Base-by-base conservation (phyloP, 345 rosid genomes). In the Luvunga scandens region DNA sequence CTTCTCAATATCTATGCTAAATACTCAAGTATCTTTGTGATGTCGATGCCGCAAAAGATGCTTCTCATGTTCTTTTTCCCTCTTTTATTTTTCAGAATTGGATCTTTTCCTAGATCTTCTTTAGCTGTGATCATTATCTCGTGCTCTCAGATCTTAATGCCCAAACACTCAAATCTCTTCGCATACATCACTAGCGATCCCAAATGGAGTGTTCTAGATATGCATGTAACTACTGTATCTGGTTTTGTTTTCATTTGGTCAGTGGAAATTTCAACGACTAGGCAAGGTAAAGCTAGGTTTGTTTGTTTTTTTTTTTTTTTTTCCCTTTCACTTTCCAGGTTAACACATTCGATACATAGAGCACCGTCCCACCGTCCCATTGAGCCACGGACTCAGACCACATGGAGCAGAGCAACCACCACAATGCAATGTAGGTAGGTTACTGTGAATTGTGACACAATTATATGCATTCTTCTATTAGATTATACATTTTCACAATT, bases 331-430 rank as follows among this genome's bases (percentile, higher is more conserved):
- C 57, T 53, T 53, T 19, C 22, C 78, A 72, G 71, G 76, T 75
- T 65, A 84, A 81, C 84, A 77, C 74, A 60, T 76, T 80, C 69
- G 67, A 78, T 69, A 76, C 92, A 85, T 85, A 75, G 87, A 83
- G 88, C 90, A 82, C 86, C 86, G 86, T 33, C 87, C 88, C 83
- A 81, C 68, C 69, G 62, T 25, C 83, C 91, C 91, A 89, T 88
- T 90, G 97, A 90, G 97, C 94, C 90, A 81, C 92, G 91, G 88
- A 82, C 81, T 84, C 69, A 42, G 30, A 69, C 76, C 60, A 72
- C 71, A 64, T 56, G 81, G 82, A 85, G 76, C 78, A 34, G n/a
- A 53, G 57, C 57, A 53, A 53, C 48, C 34, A 34, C 27, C 66
- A 76, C 69, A n/a, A 68, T 69, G 67, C 75, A 67, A 28, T 63